Evolutionary conservation across 1,284 basidiomycete genomes (phyloP).

Genomic region (Somion occarium): DNA sequence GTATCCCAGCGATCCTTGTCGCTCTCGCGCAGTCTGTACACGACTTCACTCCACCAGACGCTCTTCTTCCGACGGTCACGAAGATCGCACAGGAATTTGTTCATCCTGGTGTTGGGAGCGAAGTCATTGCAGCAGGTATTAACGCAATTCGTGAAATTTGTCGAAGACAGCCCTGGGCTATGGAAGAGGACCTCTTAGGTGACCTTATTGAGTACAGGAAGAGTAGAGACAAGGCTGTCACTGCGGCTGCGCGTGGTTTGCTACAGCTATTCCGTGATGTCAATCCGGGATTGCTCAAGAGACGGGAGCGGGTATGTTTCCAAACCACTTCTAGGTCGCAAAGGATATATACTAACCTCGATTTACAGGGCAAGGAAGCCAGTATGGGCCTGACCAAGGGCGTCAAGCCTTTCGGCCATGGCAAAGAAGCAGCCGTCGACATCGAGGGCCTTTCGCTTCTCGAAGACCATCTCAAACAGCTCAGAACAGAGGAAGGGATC

Average conservation of each 20-base stretch:
- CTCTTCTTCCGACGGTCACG: constrained; percentile 81
- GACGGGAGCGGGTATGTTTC: constrained; percentile 75
- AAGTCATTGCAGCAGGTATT: constrained; percentile 94
- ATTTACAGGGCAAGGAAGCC: constrained; percentile 75
- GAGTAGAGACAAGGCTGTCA: constrained; percentile 92
- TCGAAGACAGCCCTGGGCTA: constrained; percentile 91
- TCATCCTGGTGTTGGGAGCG: constrained; percentile 93
- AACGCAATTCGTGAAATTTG: constrained; percentile 95
- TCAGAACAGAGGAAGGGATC: constrained; percentile 63
- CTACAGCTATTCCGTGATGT: constrained; percentile 94
- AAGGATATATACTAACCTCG: constrained; percentile 7
- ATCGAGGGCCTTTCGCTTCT: constrained; percentile 87
- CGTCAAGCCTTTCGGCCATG: constrained; percentile 77
- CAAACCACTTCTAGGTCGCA: background rate
- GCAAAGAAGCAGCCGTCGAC: constrained; percentile 68
- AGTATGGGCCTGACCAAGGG: constrained; percentile 65
- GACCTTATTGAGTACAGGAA: constrained; percentile 95
- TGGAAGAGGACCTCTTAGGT: constrained; percentile 90
- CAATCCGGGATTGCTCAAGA: constrained; percentile 90
- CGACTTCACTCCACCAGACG: constrained; percentile 93
- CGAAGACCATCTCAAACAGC: constrained; percentile 77
- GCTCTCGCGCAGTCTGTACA: constrained; percentile 95
- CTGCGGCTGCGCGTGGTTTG: constrained; percentile 83
- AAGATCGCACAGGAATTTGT: constrained; percentile 97
- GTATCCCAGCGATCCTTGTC: constrained; percentile 92